Evolutionary conservation across 139 green algal genomes (phyloP), one percentile per base, ranked within the genome.

Genomic region (Coelastrella sp.): DNA sequence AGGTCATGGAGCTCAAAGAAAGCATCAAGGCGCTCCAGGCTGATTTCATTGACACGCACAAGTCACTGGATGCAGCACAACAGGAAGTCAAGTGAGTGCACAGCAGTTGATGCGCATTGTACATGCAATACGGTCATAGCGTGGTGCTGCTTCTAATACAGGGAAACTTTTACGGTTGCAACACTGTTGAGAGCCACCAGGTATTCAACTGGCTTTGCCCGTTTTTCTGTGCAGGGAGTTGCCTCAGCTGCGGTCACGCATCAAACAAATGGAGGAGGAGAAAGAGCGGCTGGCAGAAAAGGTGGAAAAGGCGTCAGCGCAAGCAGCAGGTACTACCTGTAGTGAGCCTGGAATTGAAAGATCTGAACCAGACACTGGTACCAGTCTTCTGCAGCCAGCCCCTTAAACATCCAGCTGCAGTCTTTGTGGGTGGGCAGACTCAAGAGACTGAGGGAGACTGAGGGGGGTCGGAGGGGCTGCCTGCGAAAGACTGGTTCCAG

Each of bases 1-100:
- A 95, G 61, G 92, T 96, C 60, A 94, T 95, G 85, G 93, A 94
- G 84, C 89, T 95, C 54, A 93, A 93, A 81, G 94, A 95, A 71
- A 91, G 92, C 73, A 95, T 96, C 81, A 94, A 95, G 81, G 75
- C 11, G n/a, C 84, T 95, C 82, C 94, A 96, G 89, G 61, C 80
- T 73, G 92, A 92, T 13, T 96, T 96, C 74, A 86, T 96, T 5
- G 90, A 95, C 54, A 86, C 91, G 32, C 94, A 96, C 91, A 96
- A 95, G 71, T 68, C 60, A 11, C 91, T 83, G n/a, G 94, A 95
- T n/a, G 87, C 85, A 5, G 92, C 94, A 64, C 94, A 93, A 80
- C 80, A 71, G 13, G 80, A 93, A 6, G 91, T 91, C 86, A 95
- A 94, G 93, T 96, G 66, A 80, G 93, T 71, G 19, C 2, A 32